Conservation (phyloP, 176 grass and related monocot species). For the Oryza glaberrima region DNA sequence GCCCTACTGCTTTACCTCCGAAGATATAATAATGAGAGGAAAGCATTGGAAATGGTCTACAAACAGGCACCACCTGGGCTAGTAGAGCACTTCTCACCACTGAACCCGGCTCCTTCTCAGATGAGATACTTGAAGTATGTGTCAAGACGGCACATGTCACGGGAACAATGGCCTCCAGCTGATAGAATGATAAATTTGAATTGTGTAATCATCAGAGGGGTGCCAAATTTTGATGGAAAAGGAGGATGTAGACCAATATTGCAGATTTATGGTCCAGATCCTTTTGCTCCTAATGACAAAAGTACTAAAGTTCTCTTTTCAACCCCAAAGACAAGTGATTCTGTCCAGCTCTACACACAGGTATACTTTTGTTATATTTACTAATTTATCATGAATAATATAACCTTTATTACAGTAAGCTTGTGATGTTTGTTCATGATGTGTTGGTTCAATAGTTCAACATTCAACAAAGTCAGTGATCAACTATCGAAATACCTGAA, state of each 20-base stretch:
- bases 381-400: neutral
- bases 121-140: slow-evolving; percentile 93
- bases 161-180: slow-evolving; percentile 66
- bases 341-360: slow-evolving; percentile 74
- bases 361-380: slow-evolving; percentile 53
- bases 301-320: slow-evolving; percentile 80
- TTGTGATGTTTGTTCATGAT: slow-evolving; percentile 29
- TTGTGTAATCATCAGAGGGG: slow-evolving; percentile 66
- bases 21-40: slow-evolving; percentile 64
- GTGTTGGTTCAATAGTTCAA: neutral
- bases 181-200: slow-evolving; percentile 64
- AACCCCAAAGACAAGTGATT: slow-evolving; percentile 58
- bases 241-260: slow-evolving; percentile 82
- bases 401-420: neutral
- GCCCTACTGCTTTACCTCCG: slow-evolving; percentile 77
- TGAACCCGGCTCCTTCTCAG: slow-evolving; percentile 87
- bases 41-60: slow-evolving; percentile 76
- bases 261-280: slow-evolving; percentile 82
- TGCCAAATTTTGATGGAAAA: slow-evolving; percentile 83
- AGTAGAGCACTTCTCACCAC: slow-evolving; percentile 71
- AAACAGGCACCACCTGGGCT: slow-evolving; percentile 70
- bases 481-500: slow-evolving; percentile 4
- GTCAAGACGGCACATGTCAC: slow-evolving; percentile 64
- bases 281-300: slow-evolving; percentile 47
- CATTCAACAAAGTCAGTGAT: slow-evolving; percentile 9